phyloP scores from a whole-genome alignment of 192 early-diverging fungal species.

The Coemansia sp. region DNA sequence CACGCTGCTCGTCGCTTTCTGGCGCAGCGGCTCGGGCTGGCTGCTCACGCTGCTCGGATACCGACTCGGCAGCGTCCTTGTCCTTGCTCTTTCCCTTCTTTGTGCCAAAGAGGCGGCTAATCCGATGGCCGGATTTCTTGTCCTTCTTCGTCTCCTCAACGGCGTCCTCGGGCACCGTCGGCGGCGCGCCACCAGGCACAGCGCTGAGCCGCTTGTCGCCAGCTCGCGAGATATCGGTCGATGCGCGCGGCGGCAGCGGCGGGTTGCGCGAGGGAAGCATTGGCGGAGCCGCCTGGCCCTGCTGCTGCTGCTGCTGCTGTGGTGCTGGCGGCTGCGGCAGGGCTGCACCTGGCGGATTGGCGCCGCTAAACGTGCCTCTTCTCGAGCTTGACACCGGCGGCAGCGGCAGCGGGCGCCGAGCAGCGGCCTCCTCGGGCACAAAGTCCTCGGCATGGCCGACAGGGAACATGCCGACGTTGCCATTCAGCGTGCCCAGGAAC shows the following conservation, averaged over 20 bases:
- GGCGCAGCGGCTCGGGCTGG: background rate
- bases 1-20: background rate
- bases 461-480: slow-evolving; percentile 64
- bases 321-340: slow-evolving; percentile 5
- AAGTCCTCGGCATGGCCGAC: slow-evolving; percentile 52
- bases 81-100: slow-evolving; percentile 40
- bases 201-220: slow-evolving; percentile 8
- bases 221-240: slow-evolving; percentile 5
- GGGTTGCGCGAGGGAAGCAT: slow-evolving; percentile 27
- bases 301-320: slow-evolving; percentile 15
- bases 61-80: slow-evolving; percentile 16
- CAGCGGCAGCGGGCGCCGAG: slow-evolving; percentile 33
- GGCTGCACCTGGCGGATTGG: slow-evolving; percentile 15
- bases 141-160: slow-evolving; percentile 35
- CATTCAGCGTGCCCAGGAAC: slow-evolving; percentile 64
- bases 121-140: slow-evolving; percentile 46
- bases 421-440: slow-evolving; percentile 6
- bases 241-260: slow-evolving; percentile 32
- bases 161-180: slow-evolving; percentile 17
- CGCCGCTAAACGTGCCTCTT: slow-evolving; percentile 11
- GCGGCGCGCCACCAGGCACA: background rate
- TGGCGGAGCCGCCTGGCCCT: slow-evolving; percentile 11
- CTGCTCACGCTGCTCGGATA: background rate
- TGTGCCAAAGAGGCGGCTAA: slow-evolving; percentile 43
- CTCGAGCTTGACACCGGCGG: slow-evolving; percentile 12